Conservation (phyloP, 306 rosid genomes). For the Trichosanthes truncata region DNA sequence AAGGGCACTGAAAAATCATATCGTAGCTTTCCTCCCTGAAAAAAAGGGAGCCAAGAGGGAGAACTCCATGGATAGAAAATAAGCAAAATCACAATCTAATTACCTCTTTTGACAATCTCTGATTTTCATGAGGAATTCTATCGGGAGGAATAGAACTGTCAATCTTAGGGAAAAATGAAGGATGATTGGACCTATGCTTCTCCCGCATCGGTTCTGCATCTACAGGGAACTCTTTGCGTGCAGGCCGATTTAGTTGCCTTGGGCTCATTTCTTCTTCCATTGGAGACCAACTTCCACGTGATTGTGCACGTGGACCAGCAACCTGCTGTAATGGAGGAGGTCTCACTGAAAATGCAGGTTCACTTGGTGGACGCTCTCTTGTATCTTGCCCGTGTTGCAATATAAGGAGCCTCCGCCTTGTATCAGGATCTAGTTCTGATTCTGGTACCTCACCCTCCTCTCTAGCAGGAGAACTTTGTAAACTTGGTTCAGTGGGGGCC, state of each 20-base stretch:
- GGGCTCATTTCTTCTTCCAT: conserved; percentile 89
- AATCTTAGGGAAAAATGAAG: conserved; percentile 60
- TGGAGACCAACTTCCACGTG: conserved; percentile 74
- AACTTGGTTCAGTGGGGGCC: conserved; percentile 53
- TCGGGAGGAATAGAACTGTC: conserved; percentile 63
- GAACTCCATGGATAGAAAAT: conserved; percentile 13
- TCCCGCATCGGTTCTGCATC: conserved; percentile 69
- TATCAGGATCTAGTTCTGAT: conserved; percentile 97
- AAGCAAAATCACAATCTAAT: conserved; percentile 17
- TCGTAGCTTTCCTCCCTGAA: background rate
- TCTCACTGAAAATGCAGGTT: conserved; percentile 63
- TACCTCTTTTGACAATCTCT: conserved; percentile 75
- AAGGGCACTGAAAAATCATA: background rate
- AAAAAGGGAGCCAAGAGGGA: background rate
- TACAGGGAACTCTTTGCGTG: conserved; percentile 60
- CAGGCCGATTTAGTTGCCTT: conserved; percentile 38
- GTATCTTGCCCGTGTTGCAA: conserved; percentile 98
- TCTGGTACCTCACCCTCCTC: conserved; percentile 99
- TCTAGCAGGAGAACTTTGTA: conserved; percentile 92
- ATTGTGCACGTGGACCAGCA: conserved; percentile 45
- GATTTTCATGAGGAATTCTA: conserved; percentile 63
- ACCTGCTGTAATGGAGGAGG: conserved; percentile 42
- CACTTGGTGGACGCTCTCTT: conserved; percentile 56
- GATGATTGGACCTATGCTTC: conserved; percentile 62
- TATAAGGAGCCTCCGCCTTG: conserved; percentile 96